A percentile compares a stretch with the other conserved stretches of the same genome.
These are phyloP conservation scores for Annulohypoxylon stygium DNA, from an alignment of 495 filamentous ascomycete genomes.

Conservation along the genomic window DNA sequence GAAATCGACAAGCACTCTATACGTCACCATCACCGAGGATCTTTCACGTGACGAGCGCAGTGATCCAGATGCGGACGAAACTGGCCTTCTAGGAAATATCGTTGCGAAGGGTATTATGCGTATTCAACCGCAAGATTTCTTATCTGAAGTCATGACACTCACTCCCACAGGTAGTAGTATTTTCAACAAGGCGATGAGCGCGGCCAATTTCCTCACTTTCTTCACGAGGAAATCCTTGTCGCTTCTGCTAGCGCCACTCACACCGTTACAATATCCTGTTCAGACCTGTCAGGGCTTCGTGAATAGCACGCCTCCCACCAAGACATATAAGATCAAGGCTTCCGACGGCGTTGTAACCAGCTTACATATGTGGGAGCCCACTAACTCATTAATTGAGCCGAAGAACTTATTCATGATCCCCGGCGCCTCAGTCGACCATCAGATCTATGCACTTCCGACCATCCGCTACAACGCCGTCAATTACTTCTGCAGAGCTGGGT, in stretches of 20 bases:
- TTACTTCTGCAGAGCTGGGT: slow-evolving; percentile 71
- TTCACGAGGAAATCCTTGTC: slow-evolving; percentile 68
- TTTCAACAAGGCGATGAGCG: slow-evolving; percentile 58
- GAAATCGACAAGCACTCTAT: slow-evolving; percentile 73
- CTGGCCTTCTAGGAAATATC: slow-evolving; percentile 55
- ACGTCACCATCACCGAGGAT: slow-evolving; percentile 65
- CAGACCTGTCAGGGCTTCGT: slow-evolving; percentile 62
- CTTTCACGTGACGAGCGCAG: slow-evolving; percentile 44
- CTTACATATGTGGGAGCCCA: slow-evolving; percentile 69
- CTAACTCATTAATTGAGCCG: slow-evolving; percentile 49
- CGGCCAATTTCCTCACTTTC: slow-evolving; percentile 66
- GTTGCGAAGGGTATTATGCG: slow-evolving; percentile 72
- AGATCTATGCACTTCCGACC: slow-evolving; percentile 74
- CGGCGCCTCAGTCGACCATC: slow-evolving; percentile 72
- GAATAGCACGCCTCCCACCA: slow-evolving; percentile 59
- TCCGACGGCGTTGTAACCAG: slow-evolving; percentile 66
- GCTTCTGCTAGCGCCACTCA: slow-evolving; percentile 69
- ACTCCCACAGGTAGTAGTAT: slow-evolving; percentile 62
- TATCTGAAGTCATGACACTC: slow-evolving; percentile 69
- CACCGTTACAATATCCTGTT: slow-evolving; percentile 66
- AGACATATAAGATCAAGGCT: slow-evolving; percentile 58
- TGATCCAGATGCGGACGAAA: slow-evolving; percentile 54
- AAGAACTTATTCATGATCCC: slow-evolving; percentile 71
- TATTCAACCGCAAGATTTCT: slow-evolving; percentile 68
- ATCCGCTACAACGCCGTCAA: slow-evolving; percentile 74